Conservation (phyloP, 1,284 basidiomycete species). For the Afroboletus lepidellus region DNA sequence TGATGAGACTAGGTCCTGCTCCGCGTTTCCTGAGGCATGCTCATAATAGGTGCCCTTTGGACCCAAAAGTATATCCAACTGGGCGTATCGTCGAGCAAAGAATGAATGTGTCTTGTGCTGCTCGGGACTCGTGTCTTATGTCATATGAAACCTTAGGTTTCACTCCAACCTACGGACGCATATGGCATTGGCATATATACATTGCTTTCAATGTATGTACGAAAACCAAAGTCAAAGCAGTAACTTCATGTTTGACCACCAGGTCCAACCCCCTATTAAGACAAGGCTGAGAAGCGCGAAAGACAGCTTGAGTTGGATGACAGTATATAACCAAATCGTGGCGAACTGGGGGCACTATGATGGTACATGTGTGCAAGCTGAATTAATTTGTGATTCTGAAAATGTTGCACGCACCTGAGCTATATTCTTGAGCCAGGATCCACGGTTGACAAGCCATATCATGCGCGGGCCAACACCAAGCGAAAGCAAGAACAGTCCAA, state of each 20-base stretch:
- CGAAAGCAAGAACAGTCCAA: conserved; percentile 56
- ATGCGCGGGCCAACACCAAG: conserved; percentile 58
- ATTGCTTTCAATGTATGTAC: conserved; percentile 5
- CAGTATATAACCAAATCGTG: conserved; percentile 71
- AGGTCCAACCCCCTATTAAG: conserved; percentile 52
- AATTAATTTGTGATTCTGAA: background rate
- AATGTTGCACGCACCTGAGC: conserved; percentile 51
- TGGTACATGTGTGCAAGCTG: conserved; percentile 7
- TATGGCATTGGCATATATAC: conserved; percentile 22
- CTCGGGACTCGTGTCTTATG: conserved; percentile 3
- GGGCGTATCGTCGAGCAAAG: conserved; percentile 83
- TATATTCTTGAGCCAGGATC: conserved; percentile 66
- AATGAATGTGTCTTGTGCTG: conserved; percentile 30
- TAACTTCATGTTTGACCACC: conserved; percentile 58
- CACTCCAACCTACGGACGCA: conserved; percentile 2
- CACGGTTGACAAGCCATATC: conserved; percentile 67
- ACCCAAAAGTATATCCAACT: conserved; percentile 57
- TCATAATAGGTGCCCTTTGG: conserved; percentile 81
- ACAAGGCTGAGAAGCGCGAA: conserved; percentile 59
- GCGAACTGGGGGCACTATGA: conserved; percentile 76
- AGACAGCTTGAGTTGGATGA: conserved; percentile 63
- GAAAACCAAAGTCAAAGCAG: conserved; percentile 28
- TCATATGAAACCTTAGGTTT: background rate
- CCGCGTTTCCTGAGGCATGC: conserved; percentile 37
- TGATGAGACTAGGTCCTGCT: background rate